Base-by-base conservation (phyloP, 176 grass and related monocot genomes). In the Rhynchospora tenuis region DNA sequence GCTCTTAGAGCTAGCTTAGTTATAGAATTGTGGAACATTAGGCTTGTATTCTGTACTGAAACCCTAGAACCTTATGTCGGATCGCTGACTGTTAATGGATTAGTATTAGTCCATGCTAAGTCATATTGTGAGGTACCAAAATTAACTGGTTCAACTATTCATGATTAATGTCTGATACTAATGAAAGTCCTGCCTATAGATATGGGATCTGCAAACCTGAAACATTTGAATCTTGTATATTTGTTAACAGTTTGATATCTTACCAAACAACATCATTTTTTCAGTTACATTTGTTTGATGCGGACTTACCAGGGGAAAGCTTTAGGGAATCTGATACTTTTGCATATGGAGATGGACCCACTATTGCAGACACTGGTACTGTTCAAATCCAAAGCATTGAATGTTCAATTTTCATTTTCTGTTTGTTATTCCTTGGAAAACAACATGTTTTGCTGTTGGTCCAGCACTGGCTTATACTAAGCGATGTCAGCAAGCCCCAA, bases 261-360 rank as follows among this genome's bases (percentile, higher is more conserved):
- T 79, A 57, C 38, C 6, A 20, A 14, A 87, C 11, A 27, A 28
- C 58, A 61, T 54, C 28, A 67, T 14, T 7, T 83, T 88, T 87
- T 84, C 90, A 92, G 88, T 80, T 92, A 82, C 90, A 92, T 86
- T 59, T 92, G 69, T 90, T 94, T 50, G 86, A 90, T 24, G 50
- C 83, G 15, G 84, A 89, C 31, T 74, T 92, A 42, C 83, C 83
- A 5, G 78, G 93, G 86, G 86, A 94, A 75, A 85, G 38, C 26
- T 33, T 88, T 42, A 90, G 52, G 28, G 90, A 90, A 88, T 92
- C 88, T 81, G 90, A 89, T 55, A 88, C 64, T 27, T 83, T 94
- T 55, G 48, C 86, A 13, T 52, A 82, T 80, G 92, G 86, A 59
- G 75, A 86, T 62, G 80, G 79, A 81, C 83, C 85, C 80, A 88